Conservation (phyloP, 176 grass and related monocot genomes). For the Phragmites australis region DNA sequence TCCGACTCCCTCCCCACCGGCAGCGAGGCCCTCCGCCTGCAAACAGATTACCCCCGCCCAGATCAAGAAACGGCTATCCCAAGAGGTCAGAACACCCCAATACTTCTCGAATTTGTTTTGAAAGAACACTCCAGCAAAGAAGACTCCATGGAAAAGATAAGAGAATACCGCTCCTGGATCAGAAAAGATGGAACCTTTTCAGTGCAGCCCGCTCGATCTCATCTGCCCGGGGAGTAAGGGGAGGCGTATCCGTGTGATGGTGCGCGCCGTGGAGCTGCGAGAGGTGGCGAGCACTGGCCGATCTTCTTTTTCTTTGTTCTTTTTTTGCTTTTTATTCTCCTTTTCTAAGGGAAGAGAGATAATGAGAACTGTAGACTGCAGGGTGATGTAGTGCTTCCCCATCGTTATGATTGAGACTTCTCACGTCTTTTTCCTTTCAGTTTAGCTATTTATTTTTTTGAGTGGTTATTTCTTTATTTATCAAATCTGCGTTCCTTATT, state of each 20-base stretch:
- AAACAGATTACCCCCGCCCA: slow-evolving; percentile 34
- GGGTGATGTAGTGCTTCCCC: neutral
- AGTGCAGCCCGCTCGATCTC: slow-evolving; percentile 13
- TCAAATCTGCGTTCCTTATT: neutral
- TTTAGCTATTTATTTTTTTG: neutral
- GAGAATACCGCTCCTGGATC: slow-evolving; percentile 24
- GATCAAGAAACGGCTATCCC: slow-evolving; percentile 36
- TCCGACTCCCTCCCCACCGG: slow-evolving; percentile 39
- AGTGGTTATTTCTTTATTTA: neutral
- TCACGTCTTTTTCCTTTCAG: neutral
- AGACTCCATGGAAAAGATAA: neutral
- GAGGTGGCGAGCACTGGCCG: slow-evolving; percentile 6
- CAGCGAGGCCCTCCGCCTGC: slow-evolving; percentile 23
- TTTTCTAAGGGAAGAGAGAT: neutral
- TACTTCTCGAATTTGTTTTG: neutral
- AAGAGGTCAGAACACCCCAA: neutral
- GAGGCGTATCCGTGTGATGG: neutral
- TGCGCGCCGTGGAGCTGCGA: neutral
- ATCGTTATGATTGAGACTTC: neutral
- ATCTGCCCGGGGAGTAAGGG: neutral
- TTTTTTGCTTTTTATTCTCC: neutral
- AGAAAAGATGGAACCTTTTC: slow-evolving; percentile 9
- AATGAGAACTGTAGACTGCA: neutral
- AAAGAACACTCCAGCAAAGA: neutral
- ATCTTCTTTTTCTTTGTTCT: neutral